Conservation (phyloP, 164 flowering plant genomes). For the Cinnamomum micranthum region DNA sequence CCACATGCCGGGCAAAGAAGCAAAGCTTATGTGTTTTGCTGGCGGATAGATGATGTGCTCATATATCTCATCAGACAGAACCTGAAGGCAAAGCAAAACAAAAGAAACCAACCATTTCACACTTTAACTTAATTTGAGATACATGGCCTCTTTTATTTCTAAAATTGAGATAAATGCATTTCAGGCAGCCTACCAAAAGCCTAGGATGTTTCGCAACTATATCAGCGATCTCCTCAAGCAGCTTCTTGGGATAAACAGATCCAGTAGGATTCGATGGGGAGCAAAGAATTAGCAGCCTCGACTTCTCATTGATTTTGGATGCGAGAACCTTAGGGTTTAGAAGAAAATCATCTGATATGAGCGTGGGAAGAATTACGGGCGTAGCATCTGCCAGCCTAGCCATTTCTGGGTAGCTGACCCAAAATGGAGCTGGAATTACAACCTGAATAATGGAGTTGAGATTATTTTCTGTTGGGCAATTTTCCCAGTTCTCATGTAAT, state of each 20-base stretch:
- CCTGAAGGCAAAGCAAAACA: slow-evolving; percentile 40
- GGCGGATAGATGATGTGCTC: slow-evolving; percentile 93
- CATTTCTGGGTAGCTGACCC: slow-evolving; percentile 98
- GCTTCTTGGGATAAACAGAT: slow-evolving; percentile 73
- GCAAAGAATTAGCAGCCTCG: slow-evolving; percentile 85
- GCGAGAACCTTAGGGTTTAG: slow-evolving; percentile 75
- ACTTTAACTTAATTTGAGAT: neutral
- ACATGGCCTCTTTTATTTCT: neutral
- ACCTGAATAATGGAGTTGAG: slow-evolving; percentile 44
- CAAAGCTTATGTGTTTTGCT: slow-evolving; percentile 91
- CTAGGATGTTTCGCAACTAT: slow-evolving; percentile 84
- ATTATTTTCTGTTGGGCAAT: too few species aligned
- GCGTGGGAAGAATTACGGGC: slow-evolving; percentile 79
- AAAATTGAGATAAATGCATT: neutral
- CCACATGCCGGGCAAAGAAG: slow-evolving; percentile 97
- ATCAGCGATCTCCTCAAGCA: slow-evolving; percentile 82
- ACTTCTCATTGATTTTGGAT: slow-evolving; percentile 74
- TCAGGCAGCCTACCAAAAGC: slow-evolving; percentile 57
- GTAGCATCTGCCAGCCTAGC: slow-evolving; percentile 90
- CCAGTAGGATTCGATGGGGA: slow-evolving; percentile 99
- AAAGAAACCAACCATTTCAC: neutral
- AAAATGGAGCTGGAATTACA: slow-evolving; percentile 87
- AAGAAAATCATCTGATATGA: slow-evolving; percentile 70
- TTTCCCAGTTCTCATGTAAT: too few species aligned
- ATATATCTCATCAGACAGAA: slow-evolving; percentile 90